phyloP scores from a whole-genome alignment of 768 basidiomycete genomes.

The Phanerodontia chrysosporium region DNA sequence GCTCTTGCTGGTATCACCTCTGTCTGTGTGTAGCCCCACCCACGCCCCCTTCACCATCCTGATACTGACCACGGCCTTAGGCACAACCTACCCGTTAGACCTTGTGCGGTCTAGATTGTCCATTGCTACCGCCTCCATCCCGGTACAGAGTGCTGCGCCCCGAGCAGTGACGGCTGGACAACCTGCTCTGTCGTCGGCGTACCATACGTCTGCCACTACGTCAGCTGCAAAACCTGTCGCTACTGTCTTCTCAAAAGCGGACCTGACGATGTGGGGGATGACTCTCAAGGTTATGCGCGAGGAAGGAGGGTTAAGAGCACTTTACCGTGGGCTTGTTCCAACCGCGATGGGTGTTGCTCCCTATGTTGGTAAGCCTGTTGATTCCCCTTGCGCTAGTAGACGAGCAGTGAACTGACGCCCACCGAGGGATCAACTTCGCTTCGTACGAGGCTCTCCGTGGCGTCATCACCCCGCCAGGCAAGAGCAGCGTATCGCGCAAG shows the following conservation, averaged over 20 bases:
- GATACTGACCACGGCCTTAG: conserved; percentile 31
- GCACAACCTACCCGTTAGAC: conserved; percentile 89
- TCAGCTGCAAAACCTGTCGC: conserved; percentile 23
- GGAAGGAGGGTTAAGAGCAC: conserved; percentile 83
- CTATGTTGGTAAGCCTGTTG: conserved; percentile 43
- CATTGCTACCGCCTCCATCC: conserved; percentile 85
- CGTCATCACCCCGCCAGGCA: conserved; percentile 76
- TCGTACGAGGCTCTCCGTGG: conserved; percentile 82
- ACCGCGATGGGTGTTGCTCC: conserved; percentile 91
- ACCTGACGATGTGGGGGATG: conserved; percentile 84
- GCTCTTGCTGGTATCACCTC: conserved; percentile 92
- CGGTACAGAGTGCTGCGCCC: conserved; percentile 25
- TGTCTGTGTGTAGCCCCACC: conserved; percentile 77
- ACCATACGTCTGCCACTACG: conserved; percentile 49
- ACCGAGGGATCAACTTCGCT: conserved; percentile 79
- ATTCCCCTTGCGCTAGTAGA: conserved; percentile 1
- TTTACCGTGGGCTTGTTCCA: conserved; percentile 82
- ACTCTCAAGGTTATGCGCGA: conserved; percentile 84
- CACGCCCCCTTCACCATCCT: neutral
- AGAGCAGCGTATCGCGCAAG: conserved; percentile 64
- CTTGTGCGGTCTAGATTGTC: conserved; percentile 89
- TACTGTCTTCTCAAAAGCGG: conserved; percentile 41
- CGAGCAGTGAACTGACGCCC: conserved; percentile 1
- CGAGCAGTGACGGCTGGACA: conserved; percentile 23
- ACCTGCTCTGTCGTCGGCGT: conserved; percentile 44